Conservation (phyloP, 805 yeast species). For the Clavispora santaluciae region DNA sequence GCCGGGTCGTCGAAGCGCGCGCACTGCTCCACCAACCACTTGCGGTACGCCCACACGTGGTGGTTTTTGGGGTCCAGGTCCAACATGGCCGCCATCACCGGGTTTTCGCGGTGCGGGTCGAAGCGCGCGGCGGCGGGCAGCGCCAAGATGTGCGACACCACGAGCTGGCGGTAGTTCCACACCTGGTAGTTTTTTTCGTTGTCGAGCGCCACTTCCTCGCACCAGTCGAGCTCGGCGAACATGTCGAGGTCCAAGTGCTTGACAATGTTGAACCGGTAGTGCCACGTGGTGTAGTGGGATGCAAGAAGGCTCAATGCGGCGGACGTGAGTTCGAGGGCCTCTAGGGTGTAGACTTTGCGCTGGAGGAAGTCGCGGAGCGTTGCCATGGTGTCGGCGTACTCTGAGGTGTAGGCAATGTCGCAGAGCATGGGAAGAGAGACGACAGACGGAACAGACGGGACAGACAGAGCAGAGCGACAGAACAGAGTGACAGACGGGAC, state of each 20-base stretch:
- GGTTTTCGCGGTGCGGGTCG: constrained; percentile 53
- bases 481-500: too few species aligned
- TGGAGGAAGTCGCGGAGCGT: constrained; percentile 55
- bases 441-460: too few species aligned
- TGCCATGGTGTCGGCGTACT: constrained; percentile 61
- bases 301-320: constrained; percentile 64
- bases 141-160: constrained; percentile 39
- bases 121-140: constrained; percentile 19
- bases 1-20: constrained; percentile 36
- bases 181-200: constrained; percentile 92
- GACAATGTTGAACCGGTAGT: constrained; percentile 55
- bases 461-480: too few species aligned
- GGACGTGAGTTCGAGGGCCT: constrained; percentile 67
- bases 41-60: constrained; percentile 92
- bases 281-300: constrained; percentile 92
- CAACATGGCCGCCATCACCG: constrained; percentile 63
- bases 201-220: constrained; percentile 65
- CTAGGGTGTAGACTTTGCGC: constrained; percentile 55
- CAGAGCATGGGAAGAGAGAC: constrained; percentile 36
- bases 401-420: constrained; percentile 66
- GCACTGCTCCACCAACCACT: constrained; percentile 70
- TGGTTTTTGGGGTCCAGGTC: constrained; percentile 83
- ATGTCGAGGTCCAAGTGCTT: constrained; percentile 33
- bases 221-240: constrained; percentile 67
- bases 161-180: constrained; percentile 86